phyloP scores from a whole-genome alignment of 2,329 filamentous ascomycete genomes.

The Penicillium nordicum region DNA sequence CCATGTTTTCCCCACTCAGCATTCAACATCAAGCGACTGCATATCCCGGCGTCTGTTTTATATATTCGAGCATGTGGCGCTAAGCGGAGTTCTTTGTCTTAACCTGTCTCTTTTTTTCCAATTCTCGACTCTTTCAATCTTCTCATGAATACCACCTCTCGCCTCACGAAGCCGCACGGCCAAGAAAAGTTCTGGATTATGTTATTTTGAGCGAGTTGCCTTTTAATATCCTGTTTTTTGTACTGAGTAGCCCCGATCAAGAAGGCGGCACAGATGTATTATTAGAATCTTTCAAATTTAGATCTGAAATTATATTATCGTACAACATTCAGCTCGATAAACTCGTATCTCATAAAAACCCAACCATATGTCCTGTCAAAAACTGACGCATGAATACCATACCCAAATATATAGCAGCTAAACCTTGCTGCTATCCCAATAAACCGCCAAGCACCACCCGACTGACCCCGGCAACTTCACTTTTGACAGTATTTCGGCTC shows the following conservation, averaged over 20 bases:
- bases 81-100: constrained; percentile 23
- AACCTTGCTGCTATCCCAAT: constrained; percentile 49
- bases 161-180: constrained; percentile 6
- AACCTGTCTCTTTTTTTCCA: neutral
- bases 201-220: constrained; percentile 11
- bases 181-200: constrained; percentile 10
- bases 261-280: constrained; percentile 10
- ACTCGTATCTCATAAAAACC: constrained; percentile 3
- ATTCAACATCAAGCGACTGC: constrained; percentile 30
- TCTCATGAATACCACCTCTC: constrained; percentile 10
- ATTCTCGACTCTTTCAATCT: constrained; percentile 4
- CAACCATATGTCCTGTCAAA: neutral
- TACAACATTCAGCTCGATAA: constrained; percentile 9
- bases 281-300: constrained; percentile 12
- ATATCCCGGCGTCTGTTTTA: constrained; percentile 28
- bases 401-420: neutral
- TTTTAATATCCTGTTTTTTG: neutral
- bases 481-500: constrained; percentile 70
- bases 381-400: neutral
- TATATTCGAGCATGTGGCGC: constrained; percentile 24
- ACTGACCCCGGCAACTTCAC: constrained; percentile 78
- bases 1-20: constrained; percentile 2
- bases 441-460: constrained; percentile 86
- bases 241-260: neutral
- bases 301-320: constrained; percentile 10